Evolutionary conservation across 306 rosid genomes (phyloP), one percentile per base, ranked within the genome.

Genomic region (Trifolium dubium): DNA sequence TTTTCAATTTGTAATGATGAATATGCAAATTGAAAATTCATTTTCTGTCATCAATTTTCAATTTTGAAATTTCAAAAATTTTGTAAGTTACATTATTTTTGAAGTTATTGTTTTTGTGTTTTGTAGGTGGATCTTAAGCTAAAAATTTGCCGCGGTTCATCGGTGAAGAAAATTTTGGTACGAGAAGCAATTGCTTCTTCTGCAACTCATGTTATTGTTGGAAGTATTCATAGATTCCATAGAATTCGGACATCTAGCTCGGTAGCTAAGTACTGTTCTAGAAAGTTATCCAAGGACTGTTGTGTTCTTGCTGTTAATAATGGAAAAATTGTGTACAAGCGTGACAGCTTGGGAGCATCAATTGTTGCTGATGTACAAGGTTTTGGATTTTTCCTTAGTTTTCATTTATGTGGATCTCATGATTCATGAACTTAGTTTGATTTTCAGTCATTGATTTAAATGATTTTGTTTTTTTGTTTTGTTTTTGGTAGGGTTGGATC

Each of bases 41-140:
- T 55, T 66, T 66, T 67, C 32, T 46, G 12, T 53, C 19, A 41
- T 50, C 75, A 69, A 19, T 17, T 80, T 81, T 39, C 74, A 23
- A 23, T 23, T 23, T 23, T 23, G 23, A 23, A 23, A 23, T 23
- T 23, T 23, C 1, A 1, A 23, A 23, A 23, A 23, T 23, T 23
- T 23, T 23, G 23, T 23, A 0, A 23, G 23, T 59, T 59, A 12
- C 44, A 61, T 34, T 14, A 34, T 32, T 32, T 61, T 39, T 49
- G 2, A 61, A 11, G 34, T 10, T 64, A 10, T 15, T 40, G 35
- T 30, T 51, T n/a, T 28, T 37, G 14, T 5, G 67, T 78, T 71
- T n/a, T 85, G 44, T 83, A 95, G 99, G 93, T 95, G 83, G 90
- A 90, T 85, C 92, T 95, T 74, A 95, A 92, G 83, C 93, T 95